These are phyloP conservation scores for Nigrospora osmanthi DNA, from an alignment of 2,329 filamentous ascomycete genomes.

Conservation along the genomic window DNA sequence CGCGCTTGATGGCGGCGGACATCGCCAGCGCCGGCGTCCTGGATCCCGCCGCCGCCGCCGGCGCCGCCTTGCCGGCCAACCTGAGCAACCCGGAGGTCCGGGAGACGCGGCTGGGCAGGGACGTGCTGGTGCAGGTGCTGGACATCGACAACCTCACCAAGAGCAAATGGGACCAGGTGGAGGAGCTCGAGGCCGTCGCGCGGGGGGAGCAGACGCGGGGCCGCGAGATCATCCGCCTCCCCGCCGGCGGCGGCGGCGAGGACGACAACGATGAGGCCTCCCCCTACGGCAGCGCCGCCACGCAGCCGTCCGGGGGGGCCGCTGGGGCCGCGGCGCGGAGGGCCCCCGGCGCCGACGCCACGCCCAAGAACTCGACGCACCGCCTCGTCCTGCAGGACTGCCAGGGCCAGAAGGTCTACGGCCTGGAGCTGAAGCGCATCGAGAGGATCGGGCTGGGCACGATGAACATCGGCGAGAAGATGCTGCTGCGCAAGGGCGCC, in stretches of 20 bases:
- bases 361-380: constrained; percentile 54
- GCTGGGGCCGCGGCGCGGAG: too few relatives aligned
- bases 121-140: constrained; percentile 73
- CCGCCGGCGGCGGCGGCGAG: constrained; percentile 18
- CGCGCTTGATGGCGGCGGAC: constrained; percentile 73
- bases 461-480: constrained; percentile 70
- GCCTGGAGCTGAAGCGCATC: constrained; percentile 62
- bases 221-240: constrained; percentile 71
- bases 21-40: constrained; percentile 54
- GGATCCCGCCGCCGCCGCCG: constrained; percentile 27
- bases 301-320: too few relatives aligned
- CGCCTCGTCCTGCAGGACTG: constrained; percentile 78
- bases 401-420: constrained; percentile 60
- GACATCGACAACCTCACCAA: constrained; percentile 77
- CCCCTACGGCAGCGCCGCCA: constrained; percentile 23
- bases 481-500: constrained; percentile 59
- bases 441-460: constrained; percentile 58
- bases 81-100: constrained; percentile 44
- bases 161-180: constrained; percentile 80
- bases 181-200: constrained; percentile 67
- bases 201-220: constrained; percentile 69
- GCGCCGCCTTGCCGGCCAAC: constrained; percentile 42
- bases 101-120: constrained; percentile 48
- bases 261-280: constrained; percentile 42
- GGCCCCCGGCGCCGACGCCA: constrained; percentile 9